These are phyloP conservation scores for Backusella westeae DNA, from an alignment of 192 early-diverging fungal genomes.

Conservation along the genomic window DNA sequence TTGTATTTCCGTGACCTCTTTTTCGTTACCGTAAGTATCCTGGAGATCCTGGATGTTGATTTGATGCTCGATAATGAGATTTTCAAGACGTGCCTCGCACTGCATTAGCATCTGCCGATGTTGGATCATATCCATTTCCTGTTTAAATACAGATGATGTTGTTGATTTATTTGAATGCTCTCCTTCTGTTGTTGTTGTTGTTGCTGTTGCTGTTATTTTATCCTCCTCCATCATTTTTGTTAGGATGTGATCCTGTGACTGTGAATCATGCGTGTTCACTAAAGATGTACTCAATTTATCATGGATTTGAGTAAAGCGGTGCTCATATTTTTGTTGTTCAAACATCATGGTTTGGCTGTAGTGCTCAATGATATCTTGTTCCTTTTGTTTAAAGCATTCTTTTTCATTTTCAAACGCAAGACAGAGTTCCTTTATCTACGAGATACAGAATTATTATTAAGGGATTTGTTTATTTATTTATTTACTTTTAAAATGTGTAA, in stretches of 20 bases:
- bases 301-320: background rate
- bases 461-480: background rate
- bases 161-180: background rate
- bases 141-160: background rate
- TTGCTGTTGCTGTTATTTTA: background rate
- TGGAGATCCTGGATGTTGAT: background rate
- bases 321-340: background rate
- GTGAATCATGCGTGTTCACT: background rate
- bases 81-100: slow-evolving; percentile 13
- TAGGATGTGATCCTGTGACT: background rate
- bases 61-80: slow-evolving; percentile 12
- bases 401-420: background rate
- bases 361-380: background rate
- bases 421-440: background rate
- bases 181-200: background rate
- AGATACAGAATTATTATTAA: background rate
- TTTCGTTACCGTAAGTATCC: slow-evolving; percentile 1
- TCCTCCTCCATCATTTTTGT: background rate
- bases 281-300: background rate
- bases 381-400: background rate
- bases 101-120: slow-evolving; percentile 16
- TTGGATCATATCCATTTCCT: slow-evolving; percentile 6
- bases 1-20: background rate
- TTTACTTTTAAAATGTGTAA: background rate
- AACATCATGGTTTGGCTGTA: background rate